These are phyloP conservation scores for Trichoderma koningii DNA, from an alignment of 2,329 filamentous ascomycete species.

Conservation along the genomic window DNA sequence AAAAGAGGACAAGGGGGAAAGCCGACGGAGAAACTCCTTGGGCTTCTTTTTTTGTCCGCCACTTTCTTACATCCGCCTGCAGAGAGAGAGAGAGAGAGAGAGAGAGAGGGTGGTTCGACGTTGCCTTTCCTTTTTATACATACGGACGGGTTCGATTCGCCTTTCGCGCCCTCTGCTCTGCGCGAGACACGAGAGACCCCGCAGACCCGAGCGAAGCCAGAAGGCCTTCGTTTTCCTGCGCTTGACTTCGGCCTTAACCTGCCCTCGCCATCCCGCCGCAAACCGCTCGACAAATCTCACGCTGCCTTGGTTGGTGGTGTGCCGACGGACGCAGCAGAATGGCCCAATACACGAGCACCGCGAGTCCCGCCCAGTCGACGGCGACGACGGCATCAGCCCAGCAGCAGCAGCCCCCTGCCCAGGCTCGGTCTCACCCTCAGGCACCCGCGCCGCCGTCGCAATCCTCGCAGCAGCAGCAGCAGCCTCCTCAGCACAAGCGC, in stretches of 20 bases:
- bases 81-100: background rate
- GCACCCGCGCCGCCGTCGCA: background rate
- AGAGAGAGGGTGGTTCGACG: background rate
- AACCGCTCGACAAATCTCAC: conserved; percentile 36
- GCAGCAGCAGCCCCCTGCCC: conserved; percentile 29
- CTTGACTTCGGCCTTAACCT: conserved; percentile 30
- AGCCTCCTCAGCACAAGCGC: conserved; percentile 55
- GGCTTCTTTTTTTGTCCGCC: no score
- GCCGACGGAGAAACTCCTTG: background rate
- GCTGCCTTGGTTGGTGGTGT: background rate
- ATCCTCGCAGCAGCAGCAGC: background rate
- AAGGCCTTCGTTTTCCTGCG: conserved; percentile 11
- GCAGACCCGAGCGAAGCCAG: background rate
- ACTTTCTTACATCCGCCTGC: background rate
- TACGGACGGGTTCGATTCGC: background rate
- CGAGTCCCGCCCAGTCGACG: conserved; percentile 31
- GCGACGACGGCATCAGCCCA: conserved; percentile 30
- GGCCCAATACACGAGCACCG: conserved; percentile 31
- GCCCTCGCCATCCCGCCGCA: conserved; percentile 41
- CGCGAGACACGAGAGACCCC: conserved; percentile 21
- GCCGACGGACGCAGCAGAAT: conserved; percentile 27
- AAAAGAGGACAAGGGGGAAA: background rate
- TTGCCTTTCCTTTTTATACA: conserved; percentile 6
- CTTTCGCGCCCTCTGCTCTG: background rate
- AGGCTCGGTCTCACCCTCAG: background rate